Evolutionary conservation across 352 stramenopile species (phyloP).

Genomic region (Phytophthora capsici): DNA sequence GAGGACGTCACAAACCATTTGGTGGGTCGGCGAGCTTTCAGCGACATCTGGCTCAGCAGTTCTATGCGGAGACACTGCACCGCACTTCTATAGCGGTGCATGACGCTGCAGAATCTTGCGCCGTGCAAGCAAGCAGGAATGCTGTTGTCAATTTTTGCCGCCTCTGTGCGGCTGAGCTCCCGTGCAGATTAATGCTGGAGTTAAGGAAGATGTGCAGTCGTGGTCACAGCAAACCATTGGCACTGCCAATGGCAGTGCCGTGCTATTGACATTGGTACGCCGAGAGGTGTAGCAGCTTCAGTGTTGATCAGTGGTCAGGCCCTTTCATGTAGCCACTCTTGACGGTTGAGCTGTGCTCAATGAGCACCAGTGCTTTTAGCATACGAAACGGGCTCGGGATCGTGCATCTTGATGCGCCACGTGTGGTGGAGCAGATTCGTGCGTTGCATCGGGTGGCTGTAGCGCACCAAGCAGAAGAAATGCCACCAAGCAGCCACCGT

Average conservation of each 20-base stretch:
- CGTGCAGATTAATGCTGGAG: constrained; percentile 11
- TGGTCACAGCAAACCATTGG: neutral
- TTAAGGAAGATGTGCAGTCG: constrained; percentile 14
- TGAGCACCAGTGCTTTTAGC: neutral
- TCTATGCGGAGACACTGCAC: constrained; percentile 14
- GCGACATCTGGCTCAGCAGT: constrained; percentile 13
- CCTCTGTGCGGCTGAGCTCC: constrained; percentile 17
- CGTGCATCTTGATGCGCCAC: constrained; percentile 4
- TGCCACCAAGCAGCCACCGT: constrained; percentile 5
- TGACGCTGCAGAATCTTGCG: constrained; percentile 3
- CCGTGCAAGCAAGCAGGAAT: constrained; percentile 7
- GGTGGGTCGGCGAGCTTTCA: constrained; percentile 6
- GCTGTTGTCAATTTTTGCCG: constrained; percentile 10
- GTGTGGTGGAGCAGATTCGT: constrained; percentile 1
- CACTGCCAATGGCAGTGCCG: too few relatives aligned
- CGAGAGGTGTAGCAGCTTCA: too few relatives aligned
- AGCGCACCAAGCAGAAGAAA: constrained; percentile 17
- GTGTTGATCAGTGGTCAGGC: too few relatives aligned
- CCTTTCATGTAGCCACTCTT: too few relatives aligned
- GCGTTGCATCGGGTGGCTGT: neutral
- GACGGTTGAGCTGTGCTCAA: too few relatives aligned
- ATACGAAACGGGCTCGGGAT: neutral
- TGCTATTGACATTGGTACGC: too few relatives aligned
- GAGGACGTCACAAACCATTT: constrained; percentile 11
- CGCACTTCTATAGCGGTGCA: constrained; percentile 17